Base-by-base conservation (phyloP, 2,329 filamentous ascomycete species). In the Stemphylium lycopersici region DNA sequence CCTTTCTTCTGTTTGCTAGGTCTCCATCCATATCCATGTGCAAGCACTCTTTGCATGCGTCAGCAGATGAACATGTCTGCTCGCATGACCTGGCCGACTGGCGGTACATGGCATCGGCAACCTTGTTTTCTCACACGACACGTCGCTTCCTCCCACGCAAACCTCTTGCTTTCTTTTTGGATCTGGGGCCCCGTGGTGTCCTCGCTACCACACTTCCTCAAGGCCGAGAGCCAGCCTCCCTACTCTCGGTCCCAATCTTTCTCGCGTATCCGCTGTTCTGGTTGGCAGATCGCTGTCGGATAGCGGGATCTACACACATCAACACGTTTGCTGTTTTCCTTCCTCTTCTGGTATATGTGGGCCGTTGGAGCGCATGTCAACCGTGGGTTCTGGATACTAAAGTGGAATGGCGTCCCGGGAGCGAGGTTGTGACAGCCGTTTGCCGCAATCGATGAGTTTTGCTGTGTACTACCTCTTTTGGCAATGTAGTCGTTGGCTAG, bases 381-480 rank as follows among this genome's bases (percentile, higher is more conserved):
- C 18, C 31, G 40, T 34, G 36, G 20, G n/a, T 12, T 3, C 12
- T 39, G 32, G n/a, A n/a, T 31, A n/a, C 8, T 11, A 47, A 46
- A 41, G 15, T 4, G 37, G 29, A n/a, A 36, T 20, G 39, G 31
- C 4, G 37, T 37, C 32, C 43, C 43, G 15, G 26, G 15, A 32
- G 26, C n/a, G 33, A 31, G 43, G 13, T 16, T 52, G 16, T 48
- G 49, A 31, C 49, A 48, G 49, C 49, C 49, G 49, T 53, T 43
- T 47, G 34, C 50, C 3, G 32, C 37, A 15, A 53, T 49, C 50
- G 18, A 53, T 43, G 45, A 38, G 10, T 38, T 31, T 18, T 38
- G 16, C 2, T 3, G 18, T 32, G 4, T n/a, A 24, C 20, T 53
- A 39, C 50, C 45, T 34, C 29, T 53, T 48, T 53, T 3, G 45